Evolutionary conservation across 2,329 filamentous ascomycete genomes (phyloP), one percentile per base, ranked within the genome.

Genomic region (Alternaria ventricosa): DNA sequence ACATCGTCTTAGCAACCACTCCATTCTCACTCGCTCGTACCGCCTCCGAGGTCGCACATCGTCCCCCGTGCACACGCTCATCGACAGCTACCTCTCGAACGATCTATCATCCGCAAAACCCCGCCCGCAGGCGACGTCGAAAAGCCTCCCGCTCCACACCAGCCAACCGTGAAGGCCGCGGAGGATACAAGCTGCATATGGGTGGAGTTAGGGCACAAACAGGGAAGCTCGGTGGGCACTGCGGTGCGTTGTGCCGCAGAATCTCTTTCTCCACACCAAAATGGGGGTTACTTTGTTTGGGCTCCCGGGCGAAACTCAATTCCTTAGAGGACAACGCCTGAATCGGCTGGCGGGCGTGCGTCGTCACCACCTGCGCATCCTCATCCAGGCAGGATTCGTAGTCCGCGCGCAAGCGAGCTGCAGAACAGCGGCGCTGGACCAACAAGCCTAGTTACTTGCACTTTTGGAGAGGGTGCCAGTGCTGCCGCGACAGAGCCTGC

Each of bases 301-400:
- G 7, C 15, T 9, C 4, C 0, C 33, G 33, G 7, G 7, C 0
- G 33, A 0, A 9, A 36, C 0, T 3, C 33, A 36, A 36, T 0
- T 9, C 2, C 33, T n/a, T 1, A 0, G 0, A 36, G 33, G 2
- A 36, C 33, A 36, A 9, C 33, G 7, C 0, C 33, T 36, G 33
- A 9, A 36, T 36, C 33, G 0, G 33, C 33, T 36, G 33, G 33
- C 27, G 27, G 27, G 27, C 27, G 27, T 36, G 33, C 33, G 0
- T 36, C 33, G 33, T 36, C 33, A 36, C 33, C 33, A 0, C 13
- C 33, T 36, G 33, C 7, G 33, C 33, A 36, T 36, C 13, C 33
- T 36, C n/a, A 7, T 1, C 33, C 33, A 36, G 33, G 33, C 33
- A 0, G 0, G 33, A 1, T 36, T n/a, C 2, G 33, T n/a, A 9